A percentile compares a stretch with the other conserved stretches of the same genome.
These are phyloP conservation scores for Penicillium coprophilum DNA, from an alignment of 495 filamentous ascomycete genomes.

Conservation along the genomic window DNA sequence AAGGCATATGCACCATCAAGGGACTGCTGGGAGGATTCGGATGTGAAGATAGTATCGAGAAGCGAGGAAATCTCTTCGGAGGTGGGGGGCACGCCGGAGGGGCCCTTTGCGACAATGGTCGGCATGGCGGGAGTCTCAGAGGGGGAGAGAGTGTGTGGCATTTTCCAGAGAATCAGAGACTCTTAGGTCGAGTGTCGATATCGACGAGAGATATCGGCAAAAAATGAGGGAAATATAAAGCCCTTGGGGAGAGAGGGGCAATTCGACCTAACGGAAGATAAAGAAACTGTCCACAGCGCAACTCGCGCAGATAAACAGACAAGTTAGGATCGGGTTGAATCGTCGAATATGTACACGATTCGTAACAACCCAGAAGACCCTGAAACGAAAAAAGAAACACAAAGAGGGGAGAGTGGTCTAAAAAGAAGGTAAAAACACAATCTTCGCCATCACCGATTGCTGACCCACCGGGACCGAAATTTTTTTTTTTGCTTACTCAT, in stretches of 20 bases:
- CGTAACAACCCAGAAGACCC: conserved; percentile 8
- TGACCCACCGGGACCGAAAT: conserved; percentile 18
- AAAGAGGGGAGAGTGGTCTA: conserved; percentile 16
- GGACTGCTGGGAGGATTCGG: conserved; percentile 80
- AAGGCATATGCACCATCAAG: conserved; percentile 84
- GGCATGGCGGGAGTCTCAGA: conserved; percentile 58
- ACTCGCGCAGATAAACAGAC: conserved; percentile 5
- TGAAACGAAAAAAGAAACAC: conserved; percentile 20
- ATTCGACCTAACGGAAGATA: conserved; percentile 8
- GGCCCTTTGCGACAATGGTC: conserved; percentile 57
- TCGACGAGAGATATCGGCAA: conserved; percentile 14
- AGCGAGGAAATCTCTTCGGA: conserved; percentile 70
- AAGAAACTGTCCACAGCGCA: conserved; percentile 7
- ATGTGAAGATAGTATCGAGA: conserved; percentile 71
- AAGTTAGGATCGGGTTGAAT: conserved; percentile 7
- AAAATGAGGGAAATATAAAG: background rate
- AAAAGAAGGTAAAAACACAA: conserved; percentile 6
- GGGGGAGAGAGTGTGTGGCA: conserved; percentile 66
- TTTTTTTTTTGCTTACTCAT: conserved; percentile 17
- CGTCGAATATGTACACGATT: conserved; percentile 10
- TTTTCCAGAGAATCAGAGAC: conserved; percentile 34
- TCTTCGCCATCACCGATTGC: conserved; percentile 13
- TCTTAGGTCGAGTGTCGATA: conserved; percentile 10
- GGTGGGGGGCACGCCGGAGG: conserved; percentile 59
- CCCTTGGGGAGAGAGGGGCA: conserved; percentile 21